Percentiles rank a stretch among this genome's conserved stretches.
phyloP scores from a whole-genome alignment of 805 yeast genomes.

The Starmera dryadoides region DNA sequence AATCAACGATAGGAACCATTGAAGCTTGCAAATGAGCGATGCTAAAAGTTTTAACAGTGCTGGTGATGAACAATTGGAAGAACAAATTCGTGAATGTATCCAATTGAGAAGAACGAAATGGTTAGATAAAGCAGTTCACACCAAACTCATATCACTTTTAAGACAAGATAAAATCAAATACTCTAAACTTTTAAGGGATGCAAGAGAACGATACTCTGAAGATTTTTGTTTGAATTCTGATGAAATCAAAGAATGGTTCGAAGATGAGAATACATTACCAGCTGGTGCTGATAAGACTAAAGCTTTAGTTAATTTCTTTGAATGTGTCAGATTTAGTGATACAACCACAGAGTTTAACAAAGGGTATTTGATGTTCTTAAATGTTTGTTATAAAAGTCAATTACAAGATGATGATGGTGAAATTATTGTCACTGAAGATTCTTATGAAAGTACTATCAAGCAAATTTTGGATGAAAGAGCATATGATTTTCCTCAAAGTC shows the following conservation, averaged over 20 bases:
- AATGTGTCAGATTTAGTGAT: neutral
- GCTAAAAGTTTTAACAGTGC: neutral
- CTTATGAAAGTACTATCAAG: neutral
- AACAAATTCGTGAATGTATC: neutral
- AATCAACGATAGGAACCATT: too few relatives aligned
- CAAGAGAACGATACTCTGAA: neutral
- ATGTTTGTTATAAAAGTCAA: neutral
- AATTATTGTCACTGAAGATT: neutral
- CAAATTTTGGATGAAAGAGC: neutral
- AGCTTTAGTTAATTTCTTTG: neutral
- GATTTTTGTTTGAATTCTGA: neutral
- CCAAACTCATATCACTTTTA: neutral
- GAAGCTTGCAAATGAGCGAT: too few relatives aligned
- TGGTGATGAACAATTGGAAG: neutral
- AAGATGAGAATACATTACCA: neutral
- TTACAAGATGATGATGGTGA: neutral
- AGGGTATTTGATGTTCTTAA: neutral
- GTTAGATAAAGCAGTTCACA: neutral
- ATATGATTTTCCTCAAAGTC: neutral
- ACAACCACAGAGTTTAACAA: neutral
- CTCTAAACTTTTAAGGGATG: neutral
- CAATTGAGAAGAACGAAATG: neutral
- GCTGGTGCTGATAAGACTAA: neutral
- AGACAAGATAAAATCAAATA: neutral
- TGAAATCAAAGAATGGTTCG: neutral